Evolutionary conservation across 2,329 filamentous ascomycete genomes (phyloP).

Genomic region (Arthrinium phaeospermum): DNA sequence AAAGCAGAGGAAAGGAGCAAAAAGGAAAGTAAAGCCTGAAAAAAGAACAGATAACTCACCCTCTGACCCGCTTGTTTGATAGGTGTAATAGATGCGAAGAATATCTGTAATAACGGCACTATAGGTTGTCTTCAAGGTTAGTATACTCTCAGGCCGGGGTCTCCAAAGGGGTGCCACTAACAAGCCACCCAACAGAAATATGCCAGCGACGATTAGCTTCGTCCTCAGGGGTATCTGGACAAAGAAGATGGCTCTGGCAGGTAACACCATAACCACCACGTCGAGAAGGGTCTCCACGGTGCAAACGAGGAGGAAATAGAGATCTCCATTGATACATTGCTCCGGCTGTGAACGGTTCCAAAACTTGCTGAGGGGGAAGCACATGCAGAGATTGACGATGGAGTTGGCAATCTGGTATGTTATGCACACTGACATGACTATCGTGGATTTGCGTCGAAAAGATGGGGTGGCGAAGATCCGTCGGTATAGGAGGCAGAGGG

Average conservation of each 20-base stretch:
- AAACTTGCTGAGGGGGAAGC: slow-evolving; percentile 21
- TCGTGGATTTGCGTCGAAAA: background rate
- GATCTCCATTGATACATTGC: slow-evolving; percentile 23
- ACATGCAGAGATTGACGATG: slow-evolving; percentile 16
- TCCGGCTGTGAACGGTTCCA: slow-evolving; percentile 16
- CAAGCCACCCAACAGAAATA: slow-evolving; percentile 26
- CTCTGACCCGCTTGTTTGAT: background rate
- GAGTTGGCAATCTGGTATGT: slow-evolving; percentile 20
- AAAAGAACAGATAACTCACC: background rate
- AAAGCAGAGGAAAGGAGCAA: background rate
- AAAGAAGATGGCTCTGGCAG: slow-evolving; percentile 17
- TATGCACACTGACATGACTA: background rate
- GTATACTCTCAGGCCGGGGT: background rate
- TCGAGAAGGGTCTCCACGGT: slow-evolving; percentile 21
- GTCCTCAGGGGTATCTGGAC: slow-evolving; percentile 23
- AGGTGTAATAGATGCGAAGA: slow-evolving; percentile 21
- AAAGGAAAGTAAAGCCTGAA: background rate
- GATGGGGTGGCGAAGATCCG: background rate
- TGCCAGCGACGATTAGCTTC: slow-evolving; percentile 20
- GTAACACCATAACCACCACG: slow-evolving; percentile 18
- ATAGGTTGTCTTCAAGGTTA: background rate
- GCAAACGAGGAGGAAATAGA: slow-evolving; percentile 21
- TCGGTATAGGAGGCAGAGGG: slow-evolving; percentile 18
- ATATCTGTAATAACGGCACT: slow-evolving; percentile 23
- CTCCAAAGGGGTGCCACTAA: background rate